Evolutionary conservation across 1,284 basidiomycete species (phyloP).

Genomic region (Coniophora puteana): DNA sequence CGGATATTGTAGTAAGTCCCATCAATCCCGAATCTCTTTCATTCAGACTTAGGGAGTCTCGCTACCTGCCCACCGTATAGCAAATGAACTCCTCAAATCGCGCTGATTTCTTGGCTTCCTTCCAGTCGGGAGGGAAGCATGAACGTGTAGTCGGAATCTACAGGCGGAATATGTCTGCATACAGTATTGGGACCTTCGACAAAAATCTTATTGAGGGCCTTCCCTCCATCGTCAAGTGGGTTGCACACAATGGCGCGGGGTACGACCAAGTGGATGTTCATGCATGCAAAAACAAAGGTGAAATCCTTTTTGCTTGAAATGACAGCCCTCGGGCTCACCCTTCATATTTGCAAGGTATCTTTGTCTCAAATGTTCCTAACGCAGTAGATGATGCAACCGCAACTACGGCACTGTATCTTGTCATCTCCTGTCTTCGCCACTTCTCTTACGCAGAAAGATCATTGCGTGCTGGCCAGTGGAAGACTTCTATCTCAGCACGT

Average conservation of each 20-base stretch:
- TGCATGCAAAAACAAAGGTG: constrained; percentile 68
- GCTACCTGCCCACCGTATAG: constrained; percentile 26
- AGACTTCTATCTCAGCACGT: constrained; percentile 38
- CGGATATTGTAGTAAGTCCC: constrained; percentile 67
- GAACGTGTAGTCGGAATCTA: constrained; percentile 73
- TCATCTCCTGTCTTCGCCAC: constrained; percentile 75
- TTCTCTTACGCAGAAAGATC: constrained; percentile 70
- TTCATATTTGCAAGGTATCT: constrained; percentile 73
- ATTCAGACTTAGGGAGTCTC: constrained; percentile 1
- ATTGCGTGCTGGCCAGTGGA: constrained; percentile 54
- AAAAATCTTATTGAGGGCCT: constrained; percentile 67
- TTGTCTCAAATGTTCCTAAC: constrained; percentile 81
- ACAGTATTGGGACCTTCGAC: constrained; percentile 72
- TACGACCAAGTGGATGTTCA: constrained; percentile 79
- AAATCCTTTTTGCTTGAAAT: constrained; percentile 11
- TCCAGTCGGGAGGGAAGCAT: constrained; percentile 67
- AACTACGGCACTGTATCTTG: constrained; percentile 78
- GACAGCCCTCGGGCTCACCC: too few relatives aligned
- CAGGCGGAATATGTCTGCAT: constrained; percentile 62
- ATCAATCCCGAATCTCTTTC: neutral
- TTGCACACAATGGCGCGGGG: constrained; percentile 84
- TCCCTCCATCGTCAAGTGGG: constrained; percentile 68
- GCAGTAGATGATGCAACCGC: constrained; percentile 89
- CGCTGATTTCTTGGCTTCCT: constrained; percentile 61
- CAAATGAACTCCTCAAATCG: constrained; percentile 61